Evolutionary conservation across 2,329 filamentous ascomycete genomes (phyloP).

Genomic region (Colletotrichum musae): DNA sequence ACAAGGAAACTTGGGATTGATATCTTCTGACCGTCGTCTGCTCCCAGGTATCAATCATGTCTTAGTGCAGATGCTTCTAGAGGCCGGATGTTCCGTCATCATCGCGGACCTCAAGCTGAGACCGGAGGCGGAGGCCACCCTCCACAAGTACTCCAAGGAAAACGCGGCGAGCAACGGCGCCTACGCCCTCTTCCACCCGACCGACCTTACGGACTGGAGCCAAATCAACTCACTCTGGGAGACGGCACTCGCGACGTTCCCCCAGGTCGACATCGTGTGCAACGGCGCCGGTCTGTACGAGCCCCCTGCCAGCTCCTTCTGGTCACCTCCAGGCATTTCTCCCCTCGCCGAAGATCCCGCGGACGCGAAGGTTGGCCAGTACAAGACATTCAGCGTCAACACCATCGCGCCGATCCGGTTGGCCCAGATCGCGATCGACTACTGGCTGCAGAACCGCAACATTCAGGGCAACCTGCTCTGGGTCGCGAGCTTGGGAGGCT

Average conservation of each 20-base stretch:
- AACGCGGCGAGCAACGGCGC: background rate
- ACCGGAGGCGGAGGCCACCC: constrained; percentile 43
- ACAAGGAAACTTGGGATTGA: no score
- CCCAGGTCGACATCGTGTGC: constrained; percentile 41
- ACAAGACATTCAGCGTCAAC: constrained; percentile 47
- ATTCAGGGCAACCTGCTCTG: constrained; percentile 55
- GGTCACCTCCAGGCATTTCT: constrained; percentile 46
- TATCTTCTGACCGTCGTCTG: background rate
- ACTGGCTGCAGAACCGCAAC: constrained; percentile 47
- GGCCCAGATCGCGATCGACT: constrained; percentile 47
- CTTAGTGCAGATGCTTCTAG: constrained; percentile 43
- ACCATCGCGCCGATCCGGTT: constrained; percentile 46
- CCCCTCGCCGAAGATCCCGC: constrained; percentile 42
- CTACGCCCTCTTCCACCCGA: constrained; percentile 44
- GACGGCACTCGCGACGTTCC: constrained; percentile 34
- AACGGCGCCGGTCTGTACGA: constrained; percentile 46
- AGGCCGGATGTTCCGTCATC: constrained; percentile 46
- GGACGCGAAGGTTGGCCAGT: constrained; percentile 43
- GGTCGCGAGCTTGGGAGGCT: constrained; percentile 48
- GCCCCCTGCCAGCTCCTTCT: constrained; percentile 47
- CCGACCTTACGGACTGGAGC: constrained; percentile 46
- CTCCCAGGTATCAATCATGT: constrained; percentile 45
- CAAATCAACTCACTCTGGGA: constrained; percentile 47
- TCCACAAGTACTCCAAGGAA: constrained; percentile 31
- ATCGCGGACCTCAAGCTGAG: constrained; percentile 46